Percentiles rank a stretch among this genome's conserved stretches.
phyloP scores from a whole-genome alignment of 2,329 filamentous ascomycete genomes.

The Dothiorella sarmentorum region DNA sequence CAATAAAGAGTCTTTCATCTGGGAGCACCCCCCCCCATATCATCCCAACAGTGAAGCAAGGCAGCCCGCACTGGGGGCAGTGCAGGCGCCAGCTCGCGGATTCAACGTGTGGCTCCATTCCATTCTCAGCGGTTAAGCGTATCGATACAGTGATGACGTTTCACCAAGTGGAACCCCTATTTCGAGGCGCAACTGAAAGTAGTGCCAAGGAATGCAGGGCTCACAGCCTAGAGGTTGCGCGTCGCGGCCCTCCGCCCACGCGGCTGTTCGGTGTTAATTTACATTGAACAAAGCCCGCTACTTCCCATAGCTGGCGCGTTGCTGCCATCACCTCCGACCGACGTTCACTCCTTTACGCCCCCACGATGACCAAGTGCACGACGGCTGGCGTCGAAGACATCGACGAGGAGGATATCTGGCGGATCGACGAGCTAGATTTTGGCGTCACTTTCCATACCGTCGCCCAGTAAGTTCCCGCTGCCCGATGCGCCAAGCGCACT shows the following conservation, averaged over 20 bases:
- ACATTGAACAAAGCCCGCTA: constrained; percentile 10
- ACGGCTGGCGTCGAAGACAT: constrained; percentile 38
- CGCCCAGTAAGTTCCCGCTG: constrained; percentile 12
- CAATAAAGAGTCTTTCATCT: neutral
- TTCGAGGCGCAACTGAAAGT: constrained; percentile 3
- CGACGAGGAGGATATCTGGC: constrained; percentile 22
- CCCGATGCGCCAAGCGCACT: neutral
- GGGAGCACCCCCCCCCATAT: neutral
- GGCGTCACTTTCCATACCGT: constrained; percentile 17
- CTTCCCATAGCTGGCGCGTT: constrained; percentile 7
- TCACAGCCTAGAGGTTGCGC: constrained; percentile 12
- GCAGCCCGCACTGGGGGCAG: neutral
- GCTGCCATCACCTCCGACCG: constrained; percentile 17
- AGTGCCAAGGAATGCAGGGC: constrained; percentile 12
- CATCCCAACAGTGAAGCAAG: neutral
- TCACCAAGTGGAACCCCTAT: constrained; percentile 8
- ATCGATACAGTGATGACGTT: constrained; percentile 15
- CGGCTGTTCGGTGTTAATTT: constrained; percentile 16
- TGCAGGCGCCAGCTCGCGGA: neutral
- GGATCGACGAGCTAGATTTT: constrained; percentile 11
- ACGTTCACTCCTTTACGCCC: constrained; percentile 14
- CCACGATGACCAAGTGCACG: constrained; percentile 22
- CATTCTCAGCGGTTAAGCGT: constrained; percentile 1
- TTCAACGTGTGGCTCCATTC: neutral
- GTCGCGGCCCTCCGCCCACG: constrained; percentile 8